Evolutionary conservation across 768 basidiomycete species (phyloP), one percentile per base, ranked within the genome.

Genomic region (Rhizopogon vesiculosus): DNA sequence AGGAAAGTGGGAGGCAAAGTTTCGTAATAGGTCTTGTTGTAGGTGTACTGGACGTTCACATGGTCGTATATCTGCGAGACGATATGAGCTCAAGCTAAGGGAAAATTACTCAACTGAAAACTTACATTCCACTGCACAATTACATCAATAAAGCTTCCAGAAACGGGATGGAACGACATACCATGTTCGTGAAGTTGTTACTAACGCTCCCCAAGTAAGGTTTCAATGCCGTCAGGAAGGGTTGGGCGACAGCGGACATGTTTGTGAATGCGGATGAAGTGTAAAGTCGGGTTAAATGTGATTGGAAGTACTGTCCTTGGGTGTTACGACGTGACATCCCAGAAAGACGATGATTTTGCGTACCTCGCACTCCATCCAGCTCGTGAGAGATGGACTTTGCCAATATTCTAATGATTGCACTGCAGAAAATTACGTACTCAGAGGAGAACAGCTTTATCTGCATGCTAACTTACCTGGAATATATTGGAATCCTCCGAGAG

Each of bases 401-500:
- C 46, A 77, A 78, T 22, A 86, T 69, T 91, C 89, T 42, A 93
- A 84, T 28, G 69, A 69, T 39, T 67, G 60, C 13, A 69, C 68
- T 42, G 50, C 12, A n/a, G 19, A 12, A 28, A 12, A 51, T 50
- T 50, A 9, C 2, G 9, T 38, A 38, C 3, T 35, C 12, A 25
- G 41, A 29, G 7, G n/a, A 28, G n/a, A 13, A 10, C 3, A 38
- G 3, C 7, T 31, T n/a, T 38, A n/a, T 12, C 7, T 18, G 31
- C 10, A 25, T 5, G 35, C 35, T 35, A n/a, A 50, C 46, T 54
- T 53, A n/a, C 54, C 54, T 39, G 91, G 89, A 44, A 94, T 77
- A 63, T 93, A 94, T 72, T 92, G 90, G 66, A 93, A 93, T 1
- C 89, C 89, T 18, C 84, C 83, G n/a, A 93, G 77, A 19, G 93